Base-by-base conservation (phyloP, 177 flowering plant species). In the Tripterygium wilfordii region DNA sequence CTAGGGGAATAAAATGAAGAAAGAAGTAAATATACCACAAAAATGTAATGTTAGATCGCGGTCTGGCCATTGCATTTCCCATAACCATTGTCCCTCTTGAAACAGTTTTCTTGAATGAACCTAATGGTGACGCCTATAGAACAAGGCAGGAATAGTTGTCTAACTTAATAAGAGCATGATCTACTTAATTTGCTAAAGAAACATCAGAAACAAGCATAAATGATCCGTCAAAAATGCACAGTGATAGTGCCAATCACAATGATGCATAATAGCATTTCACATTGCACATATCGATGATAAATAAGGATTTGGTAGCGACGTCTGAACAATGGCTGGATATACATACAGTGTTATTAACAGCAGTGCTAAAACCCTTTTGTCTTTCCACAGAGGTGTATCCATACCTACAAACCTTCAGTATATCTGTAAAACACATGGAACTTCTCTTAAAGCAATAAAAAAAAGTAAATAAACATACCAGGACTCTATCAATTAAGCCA, bases 51-150 rank as follows among this genome's bases (percentile, higher is more conserved):
- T 26, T 51, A 16, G 28, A 49, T 25, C 45, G 18, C 5, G 40
- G 36, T 24, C 65, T 64, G 36, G 58, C 36, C 37, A 57, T 6
- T 32, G 55, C 41, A 53, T 24, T 53, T 27, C 42, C 58, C 22
- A 43, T 18, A 46, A 42, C 60, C 47, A 44, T 48, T 36, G 43
- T 23, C 15, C 51, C 43, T 17, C 62, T 54, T 42, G 72, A 57
- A 41, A 49, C 26, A 29, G 42, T 70, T 45, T 65, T 60, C 51
- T 66, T 71, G 17, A 41, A 37, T 20, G 41, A 48, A 49, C 62
- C 54, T 8, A 49, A 36, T 15, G 54, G 45, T 45, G 72, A 50
- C 7, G 56, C 48, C 85, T 80, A 45, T 24, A 61, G 13, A 44
- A 51, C 19, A 47, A 10, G 33, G 49, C n/a, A 30, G 21, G 19